Conservation (phyloP, 163 green algal genomes). For the Coccomyxa subellipsoidea region DNA sequence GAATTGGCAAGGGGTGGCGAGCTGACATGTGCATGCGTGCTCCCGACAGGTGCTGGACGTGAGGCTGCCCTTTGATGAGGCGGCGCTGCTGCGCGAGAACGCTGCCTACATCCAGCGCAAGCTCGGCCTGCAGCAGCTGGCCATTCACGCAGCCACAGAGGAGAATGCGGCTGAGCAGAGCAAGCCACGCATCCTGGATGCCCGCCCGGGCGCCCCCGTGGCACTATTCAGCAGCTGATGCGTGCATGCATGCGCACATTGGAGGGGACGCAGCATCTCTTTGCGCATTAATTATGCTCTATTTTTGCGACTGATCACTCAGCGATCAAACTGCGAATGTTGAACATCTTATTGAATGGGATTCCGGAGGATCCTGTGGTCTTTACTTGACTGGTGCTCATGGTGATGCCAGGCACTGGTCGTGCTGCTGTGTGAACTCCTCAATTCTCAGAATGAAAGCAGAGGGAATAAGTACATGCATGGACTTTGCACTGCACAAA, state of each 20-base stretch:
- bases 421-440: too few species aligned
- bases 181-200: background rate
- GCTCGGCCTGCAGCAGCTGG: slow-evolving; percentile 42
- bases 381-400: too few species aligned
- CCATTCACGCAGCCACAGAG: slow-evolving; percentile 5
- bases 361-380: too few species aligned
- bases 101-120: slow-evolving; percentile 58
- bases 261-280: background rate
- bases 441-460: too few species aligned
- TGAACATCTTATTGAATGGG: too few species aligned
- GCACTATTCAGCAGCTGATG: background rate
- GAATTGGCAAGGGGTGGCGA: too few species aligned
- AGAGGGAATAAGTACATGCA: too few species aligned
- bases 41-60: slow-evolving; percentile 72
- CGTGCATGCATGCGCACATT: background rate
- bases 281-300: background rate
- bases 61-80: slow-evolving; percentile 86
- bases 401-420: too few species aligned
- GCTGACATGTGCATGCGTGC: background rate
- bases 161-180: background rate
- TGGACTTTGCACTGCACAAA: too few species aligned
- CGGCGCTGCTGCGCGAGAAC: slow-evolving; percentile 75
- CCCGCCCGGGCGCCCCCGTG: background rate
- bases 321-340: too few species aligned
- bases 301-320: too few species aligned